phyloP scores from a whole-genome alignment of 2,329 filamentous ascomycete species.

The Colletotrichum tamarilloi region DNA sequence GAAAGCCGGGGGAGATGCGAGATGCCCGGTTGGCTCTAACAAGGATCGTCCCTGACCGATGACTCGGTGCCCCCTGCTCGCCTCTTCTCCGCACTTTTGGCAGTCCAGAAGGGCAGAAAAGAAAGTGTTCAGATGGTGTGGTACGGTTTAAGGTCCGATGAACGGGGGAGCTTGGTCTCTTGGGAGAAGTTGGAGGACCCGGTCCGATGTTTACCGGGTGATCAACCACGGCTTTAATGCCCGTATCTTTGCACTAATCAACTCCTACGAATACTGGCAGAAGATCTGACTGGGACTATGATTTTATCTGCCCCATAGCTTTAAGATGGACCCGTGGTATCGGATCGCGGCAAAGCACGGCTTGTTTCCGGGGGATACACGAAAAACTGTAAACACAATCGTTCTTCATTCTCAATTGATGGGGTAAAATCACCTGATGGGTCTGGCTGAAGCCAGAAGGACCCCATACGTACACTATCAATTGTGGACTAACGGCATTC shows the following conservation, averaged over 20 bases:
- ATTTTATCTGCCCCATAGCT: conserved; percentile 5
- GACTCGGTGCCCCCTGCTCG: conserved; percentile 15
- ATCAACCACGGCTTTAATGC: conserved; percentile 12
- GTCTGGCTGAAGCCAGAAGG: background rate
- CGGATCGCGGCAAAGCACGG: conserved; percentile 12
- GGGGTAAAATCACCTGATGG: conserved; percentile 14
- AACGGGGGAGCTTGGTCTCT: background rate
- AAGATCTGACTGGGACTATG: background rate
- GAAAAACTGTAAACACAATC: background rate
- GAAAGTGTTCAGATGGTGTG: background rate
- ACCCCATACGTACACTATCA: conserved; percentile 12
- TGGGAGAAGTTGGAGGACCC: background rate
- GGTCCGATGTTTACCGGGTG: conserved; percentile 30
- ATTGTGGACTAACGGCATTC: conserved; percentile 28
- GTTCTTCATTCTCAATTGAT: background rate
- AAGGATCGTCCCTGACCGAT: conserved; percentile 16
- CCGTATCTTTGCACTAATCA: background rate
- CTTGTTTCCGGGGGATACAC: conserved; percentile 5
- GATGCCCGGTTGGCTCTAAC: background rate
- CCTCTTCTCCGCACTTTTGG: conserved; percentile 26
- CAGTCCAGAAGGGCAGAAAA: background rate
- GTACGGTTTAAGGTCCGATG: conserved; percentile 3
- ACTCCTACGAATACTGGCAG: background rate
- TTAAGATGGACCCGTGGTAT: background rate
- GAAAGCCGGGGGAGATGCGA: conserved; percentile 5